Conservation (phyloP, 208 protist genomes). For the Wallacemonas sp. region DNA sequence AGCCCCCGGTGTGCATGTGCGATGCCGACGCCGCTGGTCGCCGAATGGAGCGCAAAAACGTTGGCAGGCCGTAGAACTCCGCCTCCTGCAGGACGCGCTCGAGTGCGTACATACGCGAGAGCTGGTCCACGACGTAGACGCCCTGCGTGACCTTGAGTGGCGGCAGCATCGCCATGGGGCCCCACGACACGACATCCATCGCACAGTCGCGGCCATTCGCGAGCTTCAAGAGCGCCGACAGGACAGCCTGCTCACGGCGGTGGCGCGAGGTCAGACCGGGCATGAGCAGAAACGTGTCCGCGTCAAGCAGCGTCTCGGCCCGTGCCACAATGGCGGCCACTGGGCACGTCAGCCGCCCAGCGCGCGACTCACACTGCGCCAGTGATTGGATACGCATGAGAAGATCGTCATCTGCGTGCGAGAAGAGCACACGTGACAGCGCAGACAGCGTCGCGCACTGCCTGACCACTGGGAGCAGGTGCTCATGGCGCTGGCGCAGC, state of each 20-base stretch:
- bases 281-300: constrained; percentile 41
- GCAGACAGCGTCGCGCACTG: constrained; percentile 21
- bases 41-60: constrained; percentile 86
- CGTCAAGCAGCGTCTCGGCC: background rate
- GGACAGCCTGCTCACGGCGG: constrained; percentile 46
- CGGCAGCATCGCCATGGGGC: constrained; percentile 33
- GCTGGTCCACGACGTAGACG: constrained; percentile 59
- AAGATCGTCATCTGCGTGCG: constrained; percentile 15
- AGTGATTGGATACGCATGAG: background rate
- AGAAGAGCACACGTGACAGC: constrained; percentile 30
- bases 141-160: constrained; percentile 54
- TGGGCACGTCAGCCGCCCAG: constrained; percentile 18
- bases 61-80: constrained; percentile 81
- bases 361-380: constrained; percentile 1
- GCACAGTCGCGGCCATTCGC: constrained; percentile 24
- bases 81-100: constrained; percentile 43
- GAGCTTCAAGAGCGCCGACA: constrained; percentile 34
- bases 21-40: background rate
- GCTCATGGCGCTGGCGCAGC: constrained; percentile 35
- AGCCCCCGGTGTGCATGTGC: background rate
- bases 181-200: constrained; percentile 53
- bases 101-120: constrained; percentile 36
- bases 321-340: constrained; percentile 12
- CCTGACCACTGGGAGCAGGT: constrained; percentile 38
- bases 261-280: constrained; percentile 39